phyloP scores from a whole-genome alignment of 2,329 filamentous ascomycete genomes.

The Trichoderma lentiforme region DNA sequence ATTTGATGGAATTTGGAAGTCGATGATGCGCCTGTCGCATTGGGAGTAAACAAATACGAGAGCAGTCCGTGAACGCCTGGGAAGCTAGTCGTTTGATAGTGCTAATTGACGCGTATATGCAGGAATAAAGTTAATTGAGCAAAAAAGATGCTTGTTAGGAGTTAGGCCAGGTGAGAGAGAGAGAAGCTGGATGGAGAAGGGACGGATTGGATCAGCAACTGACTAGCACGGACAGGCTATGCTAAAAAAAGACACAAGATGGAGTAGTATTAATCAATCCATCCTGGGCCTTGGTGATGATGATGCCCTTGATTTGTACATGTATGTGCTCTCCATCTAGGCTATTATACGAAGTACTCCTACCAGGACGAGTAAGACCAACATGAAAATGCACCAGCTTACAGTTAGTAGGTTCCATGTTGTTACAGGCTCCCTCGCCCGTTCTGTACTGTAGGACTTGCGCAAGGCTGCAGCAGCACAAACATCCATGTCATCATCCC shows the following conservation, averaged over 20 bases:
- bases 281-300: not conserved
- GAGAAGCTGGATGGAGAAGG: not conserved
- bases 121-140: not conserved
- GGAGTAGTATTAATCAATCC: not conserved
- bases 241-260: constrained; percentile 2
- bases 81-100: not conserved
- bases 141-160: not conserved
- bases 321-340: not conserved
- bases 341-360: not conserved
- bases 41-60: constrained; percentile 6
- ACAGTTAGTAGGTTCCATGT: too few relatives aligned
- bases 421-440: too few relatives aligned
- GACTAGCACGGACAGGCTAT: not conserved
- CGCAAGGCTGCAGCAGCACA: not conserved
- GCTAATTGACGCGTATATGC: constrained; percentile 10
- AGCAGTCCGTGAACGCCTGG: not conserved
- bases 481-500: not conserved
- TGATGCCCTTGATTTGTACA: not conserved
- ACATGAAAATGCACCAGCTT: too few relatives aligned
- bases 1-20: not conserved
- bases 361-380: not conserved
- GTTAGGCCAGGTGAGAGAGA: not conserved
- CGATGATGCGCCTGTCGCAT: not conserved
- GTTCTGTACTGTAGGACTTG: not conserved
- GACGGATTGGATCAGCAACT: not conserved